Percentiles rank a stretch among this genome's conserved stretches.
phyloP scores from a whole-genome alignment of 306 rosid genomes.

The Carpinus fangiana region DNA sequence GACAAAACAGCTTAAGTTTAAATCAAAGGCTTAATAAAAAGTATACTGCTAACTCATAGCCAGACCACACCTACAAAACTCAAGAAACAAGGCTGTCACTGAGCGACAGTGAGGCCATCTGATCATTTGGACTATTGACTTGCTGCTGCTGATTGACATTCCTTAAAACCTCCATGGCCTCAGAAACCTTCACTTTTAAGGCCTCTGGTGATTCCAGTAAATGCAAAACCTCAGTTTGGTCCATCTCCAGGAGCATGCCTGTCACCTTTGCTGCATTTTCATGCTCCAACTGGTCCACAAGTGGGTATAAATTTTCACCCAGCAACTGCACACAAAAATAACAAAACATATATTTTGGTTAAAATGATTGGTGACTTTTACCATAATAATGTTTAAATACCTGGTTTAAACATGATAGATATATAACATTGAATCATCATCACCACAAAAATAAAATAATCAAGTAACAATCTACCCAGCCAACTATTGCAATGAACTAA shows the following conservation, averaged over 20 bases:
- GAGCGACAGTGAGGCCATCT: constrained; percentile 56
- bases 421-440: not conserved
- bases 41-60: not conserved
- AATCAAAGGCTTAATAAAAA: not conserved
- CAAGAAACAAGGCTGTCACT: constrained; percentile 51
- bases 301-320: constrained; percentile 70
- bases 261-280: constrained; percentile 71
- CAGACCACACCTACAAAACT: constrained; percentile 3
- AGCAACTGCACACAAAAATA: constrained; percentile 51
- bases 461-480: not conserved
- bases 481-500: not conserved
- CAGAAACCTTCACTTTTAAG: constrained; percentile 63
- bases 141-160: constrained; percentile 61
- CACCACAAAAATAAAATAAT: not conserved
- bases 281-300: constrained; percentile 66
- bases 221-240: constrained; percentile 77
- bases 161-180: constrained; percentile 70
- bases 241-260: constrained; percentile 87
- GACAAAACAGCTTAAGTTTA: not conserved
- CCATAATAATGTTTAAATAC: not conserved
- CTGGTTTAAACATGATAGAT: not conserved
- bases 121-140: constrained; percentile 44
- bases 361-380: not conserved
- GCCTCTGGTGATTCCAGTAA: constrained; percentile 73
- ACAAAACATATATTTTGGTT: not conserved